Conservation (phyloP, 331 rosid species). For the Pyrus hybrid region DNA sequence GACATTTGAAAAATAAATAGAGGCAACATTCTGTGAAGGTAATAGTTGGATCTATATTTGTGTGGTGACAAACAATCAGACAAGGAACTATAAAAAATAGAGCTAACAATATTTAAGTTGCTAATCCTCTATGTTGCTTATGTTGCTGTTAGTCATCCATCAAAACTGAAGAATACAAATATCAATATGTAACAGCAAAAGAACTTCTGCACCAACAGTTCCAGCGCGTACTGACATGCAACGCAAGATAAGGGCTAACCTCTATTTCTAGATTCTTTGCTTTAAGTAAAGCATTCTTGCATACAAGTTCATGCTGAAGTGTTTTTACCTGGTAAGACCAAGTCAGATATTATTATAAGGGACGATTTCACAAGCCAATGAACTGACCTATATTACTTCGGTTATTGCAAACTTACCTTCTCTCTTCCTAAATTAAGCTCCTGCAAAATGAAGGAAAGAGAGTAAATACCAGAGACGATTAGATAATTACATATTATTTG, state of each 20-base stretch:
- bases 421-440: constrained; percentile 79
- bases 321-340: constrained; percentile 45
- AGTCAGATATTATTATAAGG: constrained; percentile 1
- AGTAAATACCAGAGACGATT: not conserved
- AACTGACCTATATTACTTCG: not conserved
- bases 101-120: not conserved
- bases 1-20: not conserved
- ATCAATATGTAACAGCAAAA: not conserved
- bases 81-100: not conserved
- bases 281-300: constrained; percentile 63
- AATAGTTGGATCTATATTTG: not conserved
- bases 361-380: not conserved
- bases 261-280: constrained; percentile 26
- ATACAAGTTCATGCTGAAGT: constrained; percentile 62
- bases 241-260: constrained; percentile 23
- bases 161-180: not conserved
- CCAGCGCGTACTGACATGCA: not conserved
- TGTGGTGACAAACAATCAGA: not conserved
- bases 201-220: not conserved
- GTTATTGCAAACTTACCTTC: constrained; percentile 32
- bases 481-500: not conserved
- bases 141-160: not conserved
- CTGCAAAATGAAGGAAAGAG: constrained; percentile 29
- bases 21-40: not conserved
- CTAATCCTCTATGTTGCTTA: not conserved